Evolutionary conservation across 306 rosid species (phyloP).

Genomic region (Astragalus glycyphyllos): DNA sequence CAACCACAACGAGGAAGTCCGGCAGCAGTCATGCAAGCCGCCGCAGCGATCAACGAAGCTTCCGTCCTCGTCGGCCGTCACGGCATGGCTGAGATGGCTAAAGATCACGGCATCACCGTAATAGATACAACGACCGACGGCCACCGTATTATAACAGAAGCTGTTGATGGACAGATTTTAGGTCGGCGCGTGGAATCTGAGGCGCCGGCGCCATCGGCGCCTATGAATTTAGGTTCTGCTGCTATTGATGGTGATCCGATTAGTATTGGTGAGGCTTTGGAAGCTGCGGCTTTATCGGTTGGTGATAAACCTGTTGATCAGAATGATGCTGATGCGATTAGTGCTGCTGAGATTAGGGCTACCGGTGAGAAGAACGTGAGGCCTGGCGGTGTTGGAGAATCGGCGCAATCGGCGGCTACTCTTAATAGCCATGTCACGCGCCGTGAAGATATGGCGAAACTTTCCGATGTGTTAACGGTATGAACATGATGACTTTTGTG

Average conservation of each 20-base stretch:
- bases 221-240: conserved; percentile 32
- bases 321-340: conserved; percentile 41
- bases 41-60: conserved; percentile 45
- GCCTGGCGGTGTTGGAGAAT: conserved; percentile 7
- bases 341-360: conserved; percentile 37
- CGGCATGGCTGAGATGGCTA: conserved; percentile 22
- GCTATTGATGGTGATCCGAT: conserved; percentile 47
- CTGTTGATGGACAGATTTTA: conserved; percentile 18
- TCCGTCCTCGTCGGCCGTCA: conserved; percentile 33
- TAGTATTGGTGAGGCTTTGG: conserved; percentile 45
- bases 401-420: conserved; percentile 39
- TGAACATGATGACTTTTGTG: neutral
- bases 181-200: conserved; percentile 21
- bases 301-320: conserved; percentile 47
- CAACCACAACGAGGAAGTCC: conserved; percentile 51
- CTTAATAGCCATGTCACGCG: conserved; percentile 21
- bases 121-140: conserved; percentile 10
- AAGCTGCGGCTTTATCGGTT: conserved; percentile 34
- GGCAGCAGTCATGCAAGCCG: conserved; percentile 55
- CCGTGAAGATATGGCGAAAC: conserved; percentile 40
- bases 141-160: conserved; percentile 27
- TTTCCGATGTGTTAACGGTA: conserved; percentile 44
- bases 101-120: conserved; percentile 41
- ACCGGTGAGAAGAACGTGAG: conserved; percentile 32
- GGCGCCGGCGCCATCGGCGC: conserved; percentile 2